Percentiles rank a stretch among this genome's conserved stretches.
These are phyloP conservation scores for Trichosanthes truncata DNA, from an alignment of 306 rosid genomes.

Conservation along the genomic window DNA sequence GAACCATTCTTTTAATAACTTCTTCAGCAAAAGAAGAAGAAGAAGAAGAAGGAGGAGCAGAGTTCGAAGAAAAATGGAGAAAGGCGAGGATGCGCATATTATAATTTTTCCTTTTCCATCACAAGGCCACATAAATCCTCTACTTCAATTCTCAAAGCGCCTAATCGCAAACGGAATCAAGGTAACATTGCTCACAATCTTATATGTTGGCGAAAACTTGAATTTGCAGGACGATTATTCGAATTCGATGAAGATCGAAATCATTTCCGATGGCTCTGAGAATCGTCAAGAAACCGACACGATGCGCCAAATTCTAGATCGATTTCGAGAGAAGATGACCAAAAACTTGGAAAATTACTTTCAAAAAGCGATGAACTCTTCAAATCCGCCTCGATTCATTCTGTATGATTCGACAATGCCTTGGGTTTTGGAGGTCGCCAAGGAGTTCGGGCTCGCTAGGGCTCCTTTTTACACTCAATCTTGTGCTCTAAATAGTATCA, in stretches of 20 bases:
- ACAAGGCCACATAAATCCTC: conserved; percentile 25
- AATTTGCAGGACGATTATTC: not conserved
- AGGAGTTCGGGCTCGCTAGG: conserved; percentile 5
- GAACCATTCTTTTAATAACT: not conserved
- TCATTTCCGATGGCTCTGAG: conserved; percentile 15
- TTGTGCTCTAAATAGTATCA: not conserved
- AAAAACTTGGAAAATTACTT: not conserved
- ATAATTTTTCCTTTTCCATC: conserved; percentile 14
- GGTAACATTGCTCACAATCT: conserved; percentile 15
- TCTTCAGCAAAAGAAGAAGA: not conserved
- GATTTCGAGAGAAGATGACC: not conserved
- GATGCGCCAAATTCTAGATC: not conserved
- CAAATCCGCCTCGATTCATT: not conserved
- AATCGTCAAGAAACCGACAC: not conserved
- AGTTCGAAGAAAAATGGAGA: not conserved
- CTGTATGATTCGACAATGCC: conserved; percentile 21
- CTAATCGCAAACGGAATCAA: conserved; percentile 12
- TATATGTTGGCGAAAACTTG: not conserved
- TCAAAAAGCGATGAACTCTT: not conserved
- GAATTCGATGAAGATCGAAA: not conserved
- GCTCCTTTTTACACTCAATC: conserved; percentile 25
- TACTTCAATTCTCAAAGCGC: conserved; percentile 20
- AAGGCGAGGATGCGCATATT: not conserved
- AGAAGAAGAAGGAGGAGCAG: not conserved
- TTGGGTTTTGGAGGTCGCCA: conserved; percentile 20